These are phyloP conservation scores for Leccinum longicurvipes DNA, from an alignment of 768 basidiomycete species.

Conservation along the genomic window DNA sequence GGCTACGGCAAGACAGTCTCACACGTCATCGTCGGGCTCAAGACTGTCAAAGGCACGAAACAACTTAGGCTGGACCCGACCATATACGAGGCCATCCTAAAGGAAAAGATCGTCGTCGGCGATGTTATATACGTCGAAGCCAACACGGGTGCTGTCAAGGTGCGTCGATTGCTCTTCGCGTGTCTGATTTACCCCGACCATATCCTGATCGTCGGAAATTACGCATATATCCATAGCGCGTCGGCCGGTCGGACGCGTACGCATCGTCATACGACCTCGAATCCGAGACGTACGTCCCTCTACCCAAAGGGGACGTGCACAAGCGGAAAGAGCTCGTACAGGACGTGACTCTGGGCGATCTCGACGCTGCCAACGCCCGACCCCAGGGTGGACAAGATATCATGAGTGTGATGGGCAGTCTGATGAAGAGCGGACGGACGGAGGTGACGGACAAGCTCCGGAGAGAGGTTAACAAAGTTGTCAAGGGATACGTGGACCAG, in stretches of 20 bases:
- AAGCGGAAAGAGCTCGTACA: slow-evolving; percentile 95
- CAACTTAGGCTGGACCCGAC: slow-evolving; percentile 91
- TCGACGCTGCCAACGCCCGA: slow-evolving; percentile 94
- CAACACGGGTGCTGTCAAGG: slow-evolving; percentile 94
- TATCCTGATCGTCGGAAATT: background rate
- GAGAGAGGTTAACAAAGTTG: slow-evolving; percentile 95
- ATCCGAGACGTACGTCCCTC: slow-evolving; percentile 96
- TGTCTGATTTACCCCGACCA: background rate
- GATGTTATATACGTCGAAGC: slow-evolving; percentile 96
- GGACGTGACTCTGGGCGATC: slow-evolving; percentile 90
- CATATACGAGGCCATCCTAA: slow-evolving; percentile 95
- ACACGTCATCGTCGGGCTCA: slow-evolving; percentile 95
- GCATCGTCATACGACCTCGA: slow-evolving; percentile 97
- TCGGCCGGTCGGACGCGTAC: slow-evolving; percentile 95
- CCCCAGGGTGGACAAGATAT: slow-evolving; percentile 98
- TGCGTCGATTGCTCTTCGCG: slow-evolving; percentile 28
- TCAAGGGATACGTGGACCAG: slow-evolving; percentile 96
- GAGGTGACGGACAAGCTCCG: slow-evolving; percentile 97
- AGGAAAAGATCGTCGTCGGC: slow-evolving; percentile 94
- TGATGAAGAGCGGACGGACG: slow-evolving; percentile 90
- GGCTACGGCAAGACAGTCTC: slow-evolving; percentile 99
- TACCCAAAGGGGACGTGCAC: slow-evolving; percentile 96
- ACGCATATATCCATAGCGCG: slow-evolving; percentile 55
- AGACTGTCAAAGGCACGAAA: slow-evolving; percentile 91
- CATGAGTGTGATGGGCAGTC: slow-evolving; percentile 94